Evolutionary conservation across 352 stramenopile species (phyloP).

Genomic region (Pythium monospermum): DNA sequence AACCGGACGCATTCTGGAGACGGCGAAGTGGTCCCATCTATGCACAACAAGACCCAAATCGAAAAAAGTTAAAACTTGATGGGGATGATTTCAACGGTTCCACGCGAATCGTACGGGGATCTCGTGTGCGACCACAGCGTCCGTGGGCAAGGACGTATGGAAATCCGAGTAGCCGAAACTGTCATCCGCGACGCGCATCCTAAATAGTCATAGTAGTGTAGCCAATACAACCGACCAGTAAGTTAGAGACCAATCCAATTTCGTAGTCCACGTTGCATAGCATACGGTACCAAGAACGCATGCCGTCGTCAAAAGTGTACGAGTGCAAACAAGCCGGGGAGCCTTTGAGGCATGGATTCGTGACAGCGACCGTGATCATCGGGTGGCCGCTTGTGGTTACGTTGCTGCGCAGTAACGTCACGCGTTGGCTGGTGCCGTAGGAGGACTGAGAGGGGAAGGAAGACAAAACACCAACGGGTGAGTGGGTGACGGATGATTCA

Average conservation of each 20-base stretch:
- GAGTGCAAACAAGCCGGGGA: conserved; percentile 63
- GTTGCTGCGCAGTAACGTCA: conserved; percentile 70
- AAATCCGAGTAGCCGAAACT: conserved; percentile 87
- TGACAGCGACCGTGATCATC: conserved; percentile 80
- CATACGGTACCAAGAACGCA: conserved; percentile 58
- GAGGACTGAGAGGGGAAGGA: conserved; percentile 11
- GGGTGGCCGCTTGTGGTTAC: conserved; percentile 66
- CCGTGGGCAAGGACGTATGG: conserved; percentile 60
- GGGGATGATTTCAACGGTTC: background rate
- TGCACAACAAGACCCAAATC: background rate
- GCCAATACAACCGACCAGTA: background rate
- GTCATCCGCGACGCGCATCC: conserved; percentile 83
- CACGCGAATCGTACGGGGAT: conserved; percentile 50
- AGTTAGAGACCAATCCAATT: too few species aligned
- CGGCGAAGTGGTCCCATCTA: conserved; percentile 71
- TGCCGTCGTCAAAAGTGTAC: conserved; percentile 71
- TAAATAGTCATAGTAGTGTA: conserved; percentile 16
- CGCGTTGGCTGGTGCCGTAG: conserved; percentile 25
- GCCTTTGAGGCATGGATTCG: conserved; percentile 38
- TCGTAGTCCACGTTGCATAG: background rate
- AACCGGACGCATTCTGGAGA: conserved; percentile 78
- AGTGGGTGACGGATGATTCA: too few species aligned
- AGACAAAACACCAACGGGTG: background rate
- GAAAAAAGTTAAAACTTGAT: background rate
- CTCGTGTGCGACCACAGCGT: conserved; percentile 51